Base-by-base conservation (phyloP, 306 rosid genomes). In the Luffa acutangula region DNA sequence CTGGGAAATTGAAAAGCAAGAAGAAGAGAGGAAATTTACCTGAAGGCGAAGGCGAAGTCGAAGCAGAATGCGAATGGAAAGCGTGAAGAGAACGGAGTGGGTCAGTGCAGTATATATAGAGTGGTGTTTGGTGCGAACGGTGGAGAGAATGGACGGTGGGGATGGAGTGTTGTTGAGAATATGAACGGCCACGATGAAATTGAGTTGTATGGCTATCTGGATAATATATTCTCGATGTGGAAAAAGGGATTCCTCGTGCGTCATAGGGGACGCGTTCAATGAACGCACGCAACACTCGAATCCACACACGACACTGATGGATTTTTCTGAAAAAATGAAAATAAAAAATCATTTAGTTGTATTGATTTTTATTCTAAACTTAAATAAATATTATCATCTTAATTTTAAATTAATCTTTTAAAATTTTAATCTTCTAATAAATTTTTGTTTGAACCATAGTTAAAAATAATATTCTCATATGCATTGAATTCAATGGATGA, bases 171-270 rank as follows among this genome's bases (percentile, higher is more conserved):
- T 14, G 49, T 39, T 39, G 20, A 4, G 12, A 15, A 14, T 4
- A 13, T 65, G 69, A 52, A 75, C 79, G 83, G 79, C 12, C 9
- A 69, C 3, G 77, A 85, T 85, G 14, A 39, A 7, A 41, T 11
- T 9, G 13, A 43, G 33, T 64, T 39, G 76, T 64, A 65, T 17
- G 45, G 18, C 37, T 65, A 62, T 62, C 9, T 1, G 69, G 69
- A 62, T 62, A 62, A 62, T 2, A 62, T 31, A 62, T 62, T 62
- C 69, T 15, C 2, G 46, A 65, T 0, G 48, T 11, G 72, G 72
- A 37, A 14, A 37, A 37, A 7, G 10, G 48, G 48, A 34, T 37
- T 65, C 21, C 72, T 65, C 2, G 13, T 63, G 34, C 70, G 17
- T 62, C 18, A 33, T 62, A 17, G 14, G 3, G 69, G 69, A 34